Evolutionary conservation across 768 basidiomycete genomes (phyloP), one percentile per base, ranked within the genome.

Genomic region (Naematelia encephala): DNA sequence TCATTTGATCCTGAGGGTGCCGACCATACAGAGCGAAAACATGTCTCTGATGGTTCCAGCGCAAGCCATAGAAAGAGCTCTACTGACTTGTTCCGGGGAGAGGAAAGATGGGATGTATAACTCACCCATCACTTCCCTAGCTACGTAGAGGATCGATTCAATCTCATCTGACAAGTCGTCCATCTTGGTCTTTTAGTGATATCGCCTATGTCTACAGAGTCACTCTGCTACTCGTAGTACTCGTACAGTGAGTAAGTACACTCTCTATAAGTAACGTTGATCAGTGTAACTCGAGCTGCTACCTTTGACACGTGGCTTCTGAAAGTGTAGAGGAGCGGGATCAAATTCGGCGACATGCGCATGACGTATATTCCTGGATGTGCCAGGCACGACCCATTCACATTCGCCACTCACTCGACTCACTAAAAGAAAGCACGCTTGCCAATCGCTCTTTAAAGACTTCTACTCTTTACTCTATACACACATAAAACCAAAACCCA

Each of bases 51-150:
- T n/a, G n/a, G 34, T 8, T 16, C 34, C 34, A 39, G 34, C 8
- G 34, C 34, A 39, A 8, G 34, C 34, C 34, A 39, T 8, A 16
- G 34, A 8, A 39, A 16, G 8, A 16, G 34, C 8, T 8, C 34
- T 8, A 39, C 34, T 8, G 51, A n/a, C 25, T 52, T 5, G 5
- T 23, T 11, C 23, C 2, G 14, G 42, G 39, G 12, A 52, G 13
- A 1, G 12, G 57, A 3, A 21, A 43, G 29, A 22, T 28, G 42
- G 19, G 14, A 34, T 27, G 28, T 5, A 46, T 14, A 12, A 59
- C 80, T 73, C 68, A 91, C 91, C 90, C 81, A 88, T 91, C 54
- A 93, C 82, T 80, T 93, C 91, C 42, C 91, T 82, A n/a, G 85
- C 87, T 63, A 94, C 86, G 77, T 90, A 92, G 34, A 96, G 80